phyloP scores from a whole-genome alignment of 164 flowering plant genomes.

The Paratinospora sagittata region DNA sequence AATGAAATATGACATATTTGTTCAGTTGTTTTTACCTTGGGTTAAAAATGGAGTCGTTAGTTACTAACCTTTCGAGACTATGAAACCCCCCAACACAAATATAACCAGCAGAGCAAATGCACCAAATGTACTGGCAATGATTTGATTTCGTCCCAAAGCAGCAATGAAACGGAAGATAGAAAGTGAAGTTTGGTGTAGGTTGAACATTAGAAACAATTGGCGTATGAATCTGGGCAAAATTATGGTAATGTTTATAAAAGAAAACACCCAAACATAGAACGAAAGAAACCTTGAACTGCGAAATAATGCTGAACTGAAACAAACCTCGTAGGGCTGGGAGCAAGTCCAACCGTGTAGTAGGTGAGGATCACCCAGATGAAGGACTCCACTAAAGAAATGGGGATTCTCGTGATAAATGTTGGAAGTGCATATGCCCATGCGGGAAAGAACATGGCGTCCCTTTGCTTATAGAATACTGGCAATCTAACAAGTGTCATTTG shows the following conservation, averaged over 20 bases:
- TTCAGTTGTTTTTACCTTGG: background rate
- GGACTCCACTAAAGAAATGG: slow-evolving; percentile 43
- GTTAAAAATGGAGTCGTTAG: background rate
- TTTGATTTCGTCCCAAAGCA: slow-evolving; percentile 43
- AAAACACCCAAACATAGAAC: background rate
- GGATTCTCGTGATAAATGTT: slow-evolving; percentile 38
- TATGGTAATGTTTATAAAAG: background rate
- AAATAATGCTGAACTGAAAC: background rate
- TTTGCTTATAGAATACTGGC: slow-evolving; percentile 40
- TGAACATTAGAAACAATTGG: slow-evolving; percentile 41
- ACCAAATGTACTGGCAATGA: slow-evolving; percentile 56
- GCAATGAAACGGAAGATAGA: slow-evolving; percentile 51
- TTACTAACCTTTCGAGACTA: slow-evolving; percentile 50
- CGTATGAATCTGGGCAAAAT: slow-evolving; percentile 42
- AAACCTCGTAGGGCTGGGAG: slow-evolving; percentile 50
- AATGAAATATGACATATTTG: background rate
- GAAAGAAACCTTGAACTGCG: background rate
- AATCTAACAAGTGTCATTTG: slow-evolving; percentile 29
- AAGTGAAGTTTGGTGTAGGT: slow-evolving; percentile 39
- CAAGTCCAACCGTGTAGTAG: slow-evolving; percentile 55
- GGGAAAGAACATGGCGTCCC: slow-evolving; percentile 38
- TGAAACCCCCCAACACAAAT: slow-evolving; percentile 50
- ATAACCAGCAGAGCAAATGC: slow-evolving; percentile 31
- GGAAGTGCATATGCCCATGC: slow-evolving; percentile 61
- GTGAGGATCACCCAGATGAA: slow-evolving; percentile 40